Evolutionary conservation across 768 basidiomycete species (phyloP), one percentile per base, ranked within the genome.

Genomic region (Auricularia cornea): DNA sequence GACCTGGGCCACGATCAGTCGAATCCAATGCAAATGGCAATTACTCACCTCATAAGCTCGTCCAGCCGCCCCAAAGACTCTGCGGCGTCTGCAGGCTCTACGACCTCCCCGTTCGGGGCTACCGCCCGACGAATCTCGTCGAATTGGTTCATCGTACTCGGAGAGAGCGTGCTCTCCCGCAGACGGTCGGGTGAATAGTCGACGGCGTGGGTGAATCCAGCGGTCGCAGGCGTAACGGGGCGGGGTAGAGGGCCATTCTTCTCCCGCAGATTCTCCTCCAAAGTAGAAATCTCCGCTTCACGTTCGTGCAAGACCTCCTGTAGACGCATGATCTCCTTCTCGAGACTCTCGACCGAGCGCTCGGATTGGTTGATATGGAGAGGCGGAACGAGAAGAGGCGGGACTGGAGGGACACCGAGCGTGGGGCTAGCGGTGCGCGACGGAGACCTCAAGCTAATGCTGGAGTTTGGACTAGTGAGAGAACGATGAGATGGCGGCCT

Each of bases 251-350:
- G 38, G 18, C 44, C 28, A 26, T 57, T 72, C 66, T 74, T 78
- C 64, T 76, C 76, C 69, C 77, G 76, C 64, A 86, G 67, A 23
- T 77, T 78, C 41, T 73, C 67, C 71, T 96, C 94, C 16, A 97
- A 80, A 31, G 80, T 74, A 57, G 80, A 78, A 59, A 98, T 98
- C 74, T 98, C 96, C n/a, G 85, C 81, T 74, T 98, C 96, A 59
- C 95, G 83, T 66, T 94, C 90, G 71, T 86, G 90, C 65, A 98
- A 80, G 35, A 94, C 92, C 69, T 94, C 89, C 73, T 98, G 96
- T 52, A 98, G 76, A 63, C 94, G 87, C 89, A 94, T 94, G 64
- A 98, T 92, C 75, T 98, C 96, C 70, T 90, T 88, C 75, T 97
- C 94, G 65, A 97, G 80, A 72, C 94, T 94, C 20, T 82, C 79